phyloP scores from a whole-genome alignment of 345 rosid genomes.

The Camelina neglecta region DNA sequence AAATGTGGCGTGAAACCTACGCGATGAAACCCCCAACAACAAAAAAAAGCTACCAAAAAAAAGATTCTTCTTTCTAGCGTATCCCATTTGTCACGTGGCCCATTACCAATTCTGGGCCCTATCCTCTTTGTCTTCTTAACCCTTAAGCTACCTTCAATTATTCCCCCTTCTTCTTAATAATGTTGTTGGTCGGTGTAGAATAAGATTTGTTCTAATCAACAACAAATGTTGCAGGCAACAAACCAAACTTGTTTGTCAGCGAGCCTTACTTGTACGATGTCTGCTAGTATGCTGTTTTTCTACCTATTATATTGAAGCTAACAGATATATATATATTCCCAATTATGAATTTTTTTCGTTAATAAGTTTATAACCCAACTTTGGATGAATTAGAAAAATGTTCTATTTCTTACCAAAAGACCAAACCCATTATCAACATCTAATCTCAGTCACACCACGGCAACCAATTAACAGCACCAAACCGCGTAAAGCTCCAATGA shows the following conservation, averaged over 20 bases:
- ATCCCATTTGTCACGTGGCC: constrained; percentile 43
- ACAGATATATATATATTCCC: background rate
- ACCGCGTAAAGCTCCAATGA: background rate
- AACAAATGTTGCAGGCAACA: background rate
- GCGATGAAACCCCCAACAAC: constrained; percentile 20
- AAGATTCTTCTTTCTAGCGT: constrained; percentile 34
- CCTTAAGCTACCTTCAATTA: background rate
- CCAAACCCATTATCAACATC: background rate
- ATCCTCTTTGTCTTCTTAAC: background rate
- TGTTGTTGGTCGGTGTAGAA: too few relatives aligned
- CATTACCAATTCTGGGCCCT: constrained; percentile 30
- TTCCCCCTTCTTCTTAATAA: background rate
- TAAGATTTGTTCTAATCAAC: background rate
- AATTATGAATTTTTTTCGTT: background rate
- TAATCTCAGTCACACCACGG: background rate
- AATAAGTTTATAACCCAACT: background rate
- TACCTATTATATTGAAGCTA: background rate
- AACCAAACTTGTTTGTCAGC: background rate
- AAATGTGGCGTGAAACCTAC: constrained; percentile 48
- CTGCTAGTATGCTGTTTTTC: too few relatives aligned
- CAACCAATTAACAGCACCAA: background rate
- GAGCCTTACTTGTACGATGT: too few relatives aligned
- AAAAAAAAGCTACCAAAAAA: constrained; percentile 22
- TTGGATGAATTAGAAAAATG: background rate
- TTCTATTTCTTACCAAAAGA: background rate